Base-by-base conservation (phyloP, 2,329 filamentous ascomycete genomes). In the Trichothecium roseum region DNA sequence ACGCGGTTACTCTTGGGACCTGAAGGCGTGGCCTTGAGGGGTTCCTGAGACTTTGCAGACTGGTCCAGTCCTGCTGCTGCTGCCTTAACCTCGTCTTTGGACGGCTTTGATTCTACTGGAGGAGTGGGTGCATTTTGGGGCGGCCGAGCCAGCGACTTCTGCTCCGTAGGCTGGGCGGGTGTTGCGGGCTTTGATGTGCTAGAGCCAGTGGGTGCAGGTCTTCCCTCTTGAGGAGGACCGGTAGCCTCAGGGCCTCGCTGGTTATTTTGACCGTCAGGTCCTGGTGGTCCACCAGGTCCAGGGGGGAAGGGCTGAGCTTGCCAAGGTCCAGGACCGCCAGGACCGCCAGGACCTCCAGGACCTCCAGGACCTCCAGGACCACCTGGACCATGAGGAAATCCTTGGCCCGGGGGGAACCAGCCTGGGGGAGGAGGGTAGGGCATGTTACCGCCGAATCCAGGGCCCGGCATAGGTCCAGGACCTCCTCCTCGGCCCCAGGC, bases 351-450 rank as follows among this genome's bases (percentile, higher is more conserved):
- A 45, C 59, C 66, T 46, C 58, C 62, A 50, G 59, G 62, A 63
- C 62, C 69, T 13, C 62, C n/a, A n/a, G n/a, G n/a, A n/a, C n/a
- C 64, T 33, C 73, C 76, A 15, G 72, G 74, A 5, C 76, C 79
- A 30, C 46, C 46, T 24, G 54, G 50, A 18, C 43, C 45, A 13
- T 42, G 50, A 28, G 46, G 49, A 26, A 42, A 42, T 9, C 34
- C 40, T 36, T 37, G 40, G 14, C 48, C 66, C 42, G 73, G 78
- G 44, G 81, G 82, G 53, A 79, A 89, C 83, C 85, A 93, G 37
- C 81, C 82, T 17, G 76, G 75, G 32, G 78, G 83, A 13, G 78
- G 80, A 43, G 82, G 83, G 54, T 87, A 93, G 1, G 81, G 81
- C 72, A 86, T 81, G 45, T 78, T 78, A 45, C 77, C 77, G 48